Conservation (phyloP, 176 grass and related monocot species). For the Aechmea fasciata region DNA sequence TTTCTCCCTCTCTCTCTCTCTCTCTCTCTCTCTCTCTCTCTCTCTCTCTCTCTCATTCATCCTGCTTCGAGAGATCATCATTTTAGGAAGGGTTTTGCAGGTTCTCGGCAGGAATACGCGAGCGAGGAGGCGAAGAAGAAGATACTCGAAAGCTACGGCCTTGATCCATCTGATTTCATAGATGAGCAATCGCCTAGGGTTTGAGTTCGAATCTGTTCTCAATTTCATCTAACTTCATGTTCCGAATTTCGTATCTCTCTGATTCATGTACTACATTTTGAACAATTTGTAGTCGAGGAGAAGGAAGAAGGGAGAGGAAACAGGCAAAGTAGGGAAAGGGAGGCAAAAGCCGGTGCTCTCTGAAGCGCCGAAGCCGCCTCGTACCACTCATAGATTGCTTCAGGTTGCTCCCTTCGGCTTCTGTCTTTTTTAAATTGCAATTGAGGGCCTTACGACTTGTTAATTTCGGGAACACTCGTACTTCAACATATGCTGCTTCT, state of each 20-base stretch:
- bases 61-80: too few relatives aligned
- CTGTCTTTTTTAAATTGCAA: neutral
- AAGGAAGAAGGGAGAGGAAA: slow-evolving; percentile 9
- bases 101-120: slow-evolving; percentile 29
- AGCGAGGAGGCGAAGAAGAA: slow-evolving; percentile 11
- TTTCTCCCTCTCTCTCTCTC: neutral
- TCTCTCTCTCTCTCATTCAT: neutral
- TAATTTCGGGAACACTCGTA: neutral
- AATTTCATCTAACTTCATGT: neutral
- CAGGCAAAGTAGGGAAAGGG: neutral
- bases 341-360: neutral
- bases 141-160: slow-evolving; percentile 55
- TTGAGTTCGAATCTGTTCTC: slow-evolving; percentile 6
- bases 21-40: too few relatives aligned
- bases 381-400: slow-evolving; percentile 79
- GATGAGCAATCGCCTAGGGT: slow-evolving; percentile 34
- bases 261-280: neutral
- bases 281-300: slow-evolving; percentile 16
- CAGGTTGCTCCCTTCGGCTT: slow-evolving; percentile 36
- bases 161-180: slow-evolving; percentile 53
- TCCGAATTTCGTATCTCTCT: neutral
- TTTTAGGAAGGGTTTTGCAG: neutral
- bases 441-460: neutral
- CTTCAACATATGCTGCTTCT: neutral
- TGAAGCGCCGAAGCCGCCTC: slow-evolving; percentile 27